These are phyloP conservation scores for Acidomyces sp. DNA, from an alignment of 495 filamentous ascomycete genomes.

Conservation along the genomic window DNA sequence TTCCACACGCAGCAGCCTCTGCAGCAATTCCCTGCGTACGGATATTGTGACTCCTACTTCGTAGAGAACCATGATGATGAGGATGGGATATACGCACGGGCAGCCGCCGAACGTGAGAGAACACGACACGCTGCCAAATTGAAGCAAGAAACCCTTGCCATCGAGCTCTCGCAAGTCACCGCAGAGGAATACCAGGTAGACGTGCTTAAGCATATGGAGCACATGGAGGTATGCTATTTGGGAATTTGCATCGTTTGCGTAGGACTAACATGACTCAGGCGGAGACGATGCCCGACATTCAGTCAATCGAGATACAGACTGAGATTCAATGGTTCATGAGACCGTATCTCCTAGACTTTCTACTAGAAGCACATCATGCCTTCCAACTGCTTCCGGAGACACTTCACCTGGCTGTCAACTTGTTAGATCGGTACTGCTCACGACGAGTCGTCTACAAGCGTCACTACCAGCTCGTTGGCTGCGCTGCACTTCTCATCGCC, in stretches of 20 bases:
- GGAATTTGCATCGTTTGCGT: neutral
- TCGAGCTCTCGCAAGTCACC: slow-evolving; percentile 69
- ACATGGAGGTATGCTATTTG: slow-evolving; percentile 67
- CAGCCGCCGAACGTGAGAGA: slow-evolving; percentile 47
- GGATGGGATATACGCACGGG: slow-evolving; percentile 35
- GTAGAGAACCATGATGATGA: slow-evolving; percentile 60
- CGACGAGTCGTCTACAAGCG: slow-evolving; percentile 98
- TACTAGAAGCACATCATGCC: slow-evolving; percentile 90
- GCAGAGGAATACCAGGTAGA: slow-evolving; percentile 86
- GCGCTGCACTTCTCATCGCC: slow-evolving; percentile 88
- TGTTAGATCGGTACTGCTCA: slow-evolving; percentile 95
- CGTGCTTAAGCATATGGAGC: slow-evolving; percentile 79
- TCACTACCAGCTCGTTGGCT: slow-evolving; percentile 96
- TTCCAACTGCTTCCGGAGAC: slow-evolving; percentile 92
- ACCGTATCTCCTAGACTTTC: slow-evolving; percentile 94
- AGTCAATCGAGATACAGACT: slow-evolving; percentile 94
- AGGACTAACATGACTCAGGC: slow-evolving; percentile 40
- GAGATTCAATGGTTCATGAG: slow-evolving; percentile 99
- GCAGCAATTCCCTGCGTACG: slow-evolving; percentile 22
- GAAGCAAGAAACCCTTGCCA: slow-evolving; percentile 69
- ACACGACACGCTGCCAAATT: slow-evolving; percentile 59
- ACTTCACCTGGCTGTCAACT: slow-evolving; percentile 87
- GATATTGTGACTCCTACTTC: slow-evolving; percentile 65
- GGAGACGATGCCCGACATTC: slow-evolving; percentile 86
- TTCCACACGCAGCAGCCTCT: slow-evolving; percentile 40